These are phyloP conservation scores for Lachancea sp. DNA, from an alignment of 805 yeast species.

Conservation along the genomic window DNA sequence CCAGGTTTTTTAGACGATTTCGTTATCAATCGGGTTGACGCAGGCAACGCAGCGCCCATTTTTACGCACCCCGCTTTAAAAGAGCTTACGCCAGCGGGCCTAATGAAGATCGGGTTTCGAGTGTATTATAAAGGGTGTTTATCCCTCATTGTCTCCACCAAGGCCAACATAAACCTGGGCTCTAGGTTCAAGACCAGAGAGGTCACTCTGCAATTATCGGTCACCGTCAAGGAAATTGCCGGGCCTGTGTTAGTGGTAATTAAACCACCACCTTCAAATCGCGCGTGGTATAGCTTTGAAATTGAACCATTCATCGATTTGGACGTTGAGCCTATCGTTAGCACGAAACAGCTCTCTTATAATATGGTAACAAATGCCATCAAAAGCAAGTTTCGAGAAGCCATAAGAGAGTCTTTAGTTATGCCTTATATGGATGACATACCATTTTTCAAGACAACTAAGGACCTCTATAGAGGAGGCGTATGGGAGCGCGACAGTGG, in stretches of 20 bases:
- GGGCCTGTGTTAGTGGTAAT: conserved; percentile 67
- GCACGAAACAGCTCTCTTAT: conserved; percentile 74
- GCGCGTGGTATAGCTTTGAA: conserved; percentile 88
- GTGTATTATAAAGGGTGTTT: conserved; percentile 72
- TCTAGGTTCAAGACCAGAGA: conserved; percentile 68
- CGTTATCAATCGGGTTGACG: conserved; percentile 59
- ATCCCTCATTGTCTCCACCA: conserved; percentile 72
- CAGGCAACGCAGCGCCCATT: conserved; percentile 78
- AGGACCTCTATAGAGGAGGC: conserved; percentile 83
- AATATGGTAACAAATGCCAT: conserved; percentile 74
- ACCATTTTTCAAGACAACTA: conserved; percentile 56
- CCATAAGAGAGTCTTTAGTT: conserved; percentile 72
- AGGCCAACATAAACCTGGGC: conserved; percentile 68
- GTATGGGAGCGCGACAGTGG: conserved; percentile 53
- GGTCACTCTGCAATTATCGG: conserved; percentile 64
- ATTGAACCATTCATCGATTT: conserved; percentile 69
- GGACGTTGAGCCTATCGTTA: conserved; percentile 83
- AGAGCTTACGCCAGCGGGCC: conserved; percentile 76
- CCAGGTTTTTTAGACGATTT: conserved; percentile 88
- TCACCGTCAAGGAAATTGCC: conserved; percentile 58
- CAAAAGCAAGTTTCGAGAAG: conserved; percentile 70
- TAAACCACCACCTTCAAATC: conserved; percentile 85
- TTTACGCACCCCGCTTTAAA: conserved; percentile 65
- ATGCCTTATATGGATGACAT: conserved; percentile 87
- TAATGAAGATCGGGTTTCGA: conserved; percentile 52